Conservation (phyloP, 192 early-diverging fungal species). For the Ambispora gerdemannii region DNA sequence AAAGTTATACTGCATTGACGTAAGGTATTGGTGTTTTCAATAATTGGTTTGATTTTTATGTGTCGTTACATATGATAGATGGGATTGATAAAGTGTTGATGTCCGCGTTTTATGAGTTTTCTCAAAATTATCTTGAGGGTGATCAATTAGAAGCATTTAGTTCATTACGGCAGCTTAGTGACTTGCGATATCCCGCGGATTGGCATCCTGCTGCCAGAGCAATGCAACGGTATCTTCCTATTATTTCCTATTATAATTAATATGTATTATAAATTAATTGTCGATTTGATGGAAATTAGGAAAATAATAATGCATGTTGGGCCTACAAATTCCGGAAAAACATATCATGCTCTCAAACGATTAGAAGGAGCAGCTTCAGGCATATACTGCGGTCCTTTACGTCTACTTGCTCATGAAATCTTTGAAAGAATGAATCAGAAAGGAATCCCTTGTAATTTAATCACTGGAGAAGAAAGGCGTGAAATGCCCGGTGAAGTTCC, state of each 20-base stretch:
- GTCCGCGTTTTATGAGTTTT: constrained; percentile 44
- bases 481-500: constrained; percentile 44
- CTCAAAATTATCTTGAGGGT: constrained; percentile 38
- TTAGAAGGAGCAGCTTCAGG: constrained; percentile 61
- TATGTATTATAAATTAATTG: background rate
- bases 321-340: constrained; percentile 98
- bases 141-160: constrained; percentile 41
- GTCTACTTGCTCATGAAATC: constrained; percentile 91
- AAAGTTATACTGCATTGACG: background rate
- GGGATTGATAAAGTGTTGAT: constrained; percentile 31
- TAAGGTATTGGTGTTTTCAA: background rate
- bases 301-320: constrained; percentile 92
- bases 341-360: constrained; percentile 77
- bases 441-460: constrained; percentile 75
- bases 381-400: constrained; percentile 87
- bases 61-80: background rate
- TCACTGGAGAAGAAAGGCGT: constrained; percentile 89
- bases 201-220: constrained; percentile 73
- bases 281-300: constrained; percentile 34
- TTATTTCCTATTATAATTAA: background rate
- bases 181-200: constrained; percentile 76
- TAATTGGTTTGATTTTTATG: background rate
- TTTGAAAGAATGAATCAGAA: constrained; percentile 76
- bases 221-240: constrained; percentile 58
- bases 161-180: constrained; percentile 61